phyloP scores from a whole-genome alignment of 73 alveolate genomes.

The Uronychia setigera region DNA sequence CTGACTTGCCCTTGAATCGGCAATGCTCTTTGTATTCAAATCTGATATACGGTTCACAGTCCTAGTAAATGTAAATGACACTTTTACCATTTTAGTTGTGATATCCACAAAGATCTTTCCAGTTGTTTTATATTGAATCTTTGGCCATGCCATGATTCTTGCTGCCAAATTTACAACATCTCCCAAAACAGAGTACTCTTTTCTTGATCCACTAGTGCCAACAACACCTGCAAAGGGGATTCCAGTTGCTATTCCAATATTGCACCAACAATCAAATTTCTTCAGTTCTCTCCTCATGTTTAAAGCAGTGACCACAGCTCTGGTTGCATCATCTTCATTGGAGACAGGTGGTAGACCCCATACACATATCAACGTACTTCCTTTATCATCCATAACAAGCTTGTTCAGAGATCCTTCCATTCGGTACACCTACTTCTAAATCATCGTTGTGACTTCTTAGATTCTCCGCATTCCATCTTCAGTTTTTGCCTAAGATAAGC shows the following conservation, averaged over 20 bases:
- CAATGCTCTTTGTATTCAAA: conserved; percentile 59
- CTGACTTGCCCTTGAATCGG: conserved; percentile 59
- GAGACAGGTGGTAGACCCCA: conserved; percentile 97
- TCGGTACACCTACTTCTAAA: conserved; percentile 88
- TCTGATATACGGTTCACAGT: conserved; percentile 38
- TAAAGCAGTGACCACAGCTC: conserved; percentile 90
- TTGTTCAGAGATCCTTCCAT: conserved; percentile 95
- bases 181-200: conserved; percentile 96
- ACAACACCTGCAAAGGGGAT: conserved; percentile 94
- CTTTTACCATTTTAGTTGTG: conserved; percentile 35
- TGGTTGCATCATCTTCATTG: conserved; percentile 93
- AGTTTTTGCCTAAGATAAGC: conserved; percentile 59
- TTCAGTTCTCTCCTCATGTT: conserved; percentile 77
- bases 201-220: conserved; percentile 96
- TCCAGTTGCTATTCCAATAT: conserved; percentile 96
- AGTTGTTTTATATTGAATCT: conserved; percentile 39
- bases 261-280: conserved; percentile 76
- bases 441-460: conserved; percentile 82
- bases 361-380: conserved; percentile 86
- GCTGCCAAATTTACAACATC: conserved; percentile 96
- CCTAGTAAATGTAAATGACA: conserved; percentile 1
- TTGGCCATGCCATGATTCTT: conserved; percentile 87
- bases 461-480: conserved; percentile 84
- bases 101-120: conserved; percentile 51
- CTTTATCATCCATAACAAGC: conserved; percentile 95